Evolutionary conservation across 352 stramenopile species (phyloP).

Genomic region (Globisporangium ultimum): DNA sequence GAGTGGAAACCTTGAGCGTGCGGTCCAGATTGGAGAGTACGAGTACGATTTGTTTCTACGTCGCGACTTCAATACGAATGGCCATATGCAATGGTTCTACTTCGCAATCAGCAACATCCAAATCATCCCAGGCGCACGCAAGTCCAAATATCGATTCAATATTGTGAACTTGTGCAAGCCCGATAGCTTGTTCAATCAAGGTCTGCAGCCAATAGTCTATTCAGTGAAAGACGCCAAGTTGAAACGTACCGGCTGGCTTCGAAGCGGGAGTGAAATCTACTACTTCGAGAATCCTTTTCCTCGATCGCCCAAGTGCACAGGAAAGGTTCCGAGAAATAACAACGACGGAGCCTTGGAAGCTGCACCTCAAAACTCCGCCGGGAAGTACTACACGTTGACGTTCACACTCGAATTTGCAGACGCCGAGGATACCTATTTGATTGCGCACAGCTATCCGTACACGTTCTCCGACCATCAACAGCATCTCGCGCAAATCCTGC

Average conservation of each 20-base stretch:
- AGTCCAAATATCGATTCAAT: conserved; percentile 81
- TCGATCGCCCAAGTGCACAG: conserved; percentile 11
- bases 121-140: neutral
- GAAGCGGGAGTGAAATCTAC: conserved; percentile 75
- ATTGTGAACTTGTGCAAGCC: conserved; percentile 93
- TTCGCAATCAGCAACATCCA: conserved; percentile 87
- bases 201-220: conserved; percentile 90
- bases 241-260: conserved; percentile 65
- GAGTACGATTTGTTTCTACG: conserved; percentile 92
- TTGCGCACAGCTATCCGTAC: conserved; percentile 93
- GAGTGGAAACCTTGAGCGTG: conserved; percentile 87
- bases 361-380: neutral
- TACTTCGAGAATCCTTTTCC: conserved; percentile 81
- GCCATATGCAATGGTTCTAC: conserved; percentile 94
- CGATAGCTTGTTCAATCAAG: conserved; percentile 89
- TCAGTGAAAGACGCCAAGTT: conserved; percentile 58
- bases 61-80: conserved; percentile 77
- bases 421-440: conserved; percentile 76
- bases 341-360: neutral
- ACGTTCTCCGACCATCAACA: conserved; percentile 78
- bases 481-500: conserved; percentile 48
- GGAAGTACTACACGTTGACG: conserved; percentile 83
- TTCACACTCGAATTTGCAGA: conserved; percentile 86
- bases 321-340: conserved; percentile 4
- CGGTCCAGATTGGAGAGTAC: conserved; percentile 72